Conservation (phyloP, 345 rosid species). For the Erodium maritimum region DNA sequence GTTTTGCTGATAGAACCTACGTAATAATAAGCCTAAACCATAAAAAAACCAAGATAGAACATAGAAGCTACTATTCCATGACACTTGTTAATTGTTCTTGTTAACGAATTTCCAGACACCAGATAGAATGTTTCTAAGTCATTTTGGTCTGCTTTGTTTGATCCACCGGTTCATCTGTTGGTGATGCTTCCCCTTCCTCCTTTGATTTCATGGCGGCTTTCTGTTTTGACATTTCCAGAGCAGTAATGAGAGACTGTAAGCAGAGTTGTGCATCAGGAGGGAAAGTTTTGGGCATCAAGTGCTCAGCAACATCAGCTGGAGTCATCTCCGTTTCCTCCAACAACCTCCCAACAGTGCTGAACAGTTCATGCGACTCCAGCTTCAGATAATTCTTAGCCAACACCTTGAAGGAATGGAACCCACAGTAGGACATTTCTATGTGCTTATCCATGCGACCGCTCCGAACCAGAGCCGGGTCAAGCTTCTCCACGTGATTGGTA, state of each 20-base stretch:
- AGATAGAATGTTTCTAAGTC: not conserved
- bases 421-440: conserved; percentile 35
- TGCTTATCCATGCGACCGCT: conserved; percentile 47
- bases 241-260: no score
- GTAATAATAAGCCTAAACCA: not conserved
- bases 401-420: conserved; percentile 33
- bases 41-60: no score
- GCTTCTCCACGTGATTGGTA: conserved; percentile 29
- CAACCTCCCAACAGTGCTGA: conserved; percentile 13
- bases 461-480: conserved; percentile 35
- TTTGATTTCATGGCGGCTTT: not conserved
- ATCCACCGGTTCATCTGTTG: no score
- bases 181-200: not conserved
- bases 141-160: no score
- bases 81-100: no score
- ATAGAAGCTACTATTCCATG: no score
- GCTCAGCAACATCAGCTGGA: conserved; percentile 41
- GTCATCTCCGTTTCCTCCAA: conserved; percentile 26
- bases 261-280: conserved; percentile 13
- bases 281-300: conserved; percentile 27
- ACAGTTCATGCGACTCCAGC: conserved; percentile 17
- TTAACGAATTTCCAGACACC: not conserved
- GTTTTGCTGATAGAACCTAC: not conserved
- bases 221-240: not conserved
- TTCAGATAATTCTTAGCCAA: conserved; percentile 33